Percentiles rank a stretch among this genome's conserved stretches.
Evolutionary conservation across 2,329 filamentous ascomycete genomes (phyloP).

Genomic region (Curvularia lunata): DNA sequence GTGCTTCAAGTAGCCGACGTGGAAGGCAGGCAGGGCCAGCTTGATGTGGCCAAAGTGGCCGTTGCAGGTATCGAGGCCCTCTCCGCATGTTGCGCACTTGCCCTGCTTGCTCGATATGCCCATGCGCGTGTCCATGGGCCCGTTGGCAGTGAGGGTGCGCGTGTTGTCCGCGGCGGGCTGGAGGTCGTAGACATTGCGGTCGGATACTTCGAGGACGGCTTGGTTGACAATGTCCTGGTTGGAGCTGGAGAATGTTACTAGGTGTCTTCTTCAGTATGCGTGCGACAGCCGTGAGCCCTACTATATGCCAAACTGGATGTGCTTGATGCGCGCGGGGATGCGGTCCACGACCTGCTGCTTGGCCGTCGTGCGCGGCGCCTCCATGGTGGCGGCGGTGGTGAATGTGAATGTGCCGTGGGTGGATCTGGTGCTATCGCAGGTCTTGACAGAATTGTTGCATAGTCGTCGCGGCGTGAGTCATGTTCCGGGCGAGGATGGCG

Average conservation of each 20-base stretch:
- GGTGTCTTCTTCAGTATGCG: not conserved
- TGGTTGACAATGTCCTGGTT: constrained; percentile 96
- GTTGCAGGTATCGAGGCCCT: constrained; percentile 81
- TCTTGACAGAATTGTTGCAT: constrained; percentile 21
- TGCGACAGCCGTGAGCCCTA: constrained; percentile 47
- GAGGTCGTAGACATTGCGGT: constrained; percentile 91
- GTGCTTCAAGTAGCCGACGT: constrained; percentile 94
- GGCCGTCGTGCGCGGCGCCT: constrained; percentile 47
- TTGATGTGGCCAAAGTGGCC: constrained; percentile 96
- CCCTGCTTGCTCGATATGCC: constrained; percentile 86
- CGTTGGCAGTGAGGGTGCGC: constrained; percentile 77
- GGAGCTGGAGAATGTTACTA: constrained; percentile 62
- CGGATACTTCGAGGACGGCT: constrained; percentile 91
- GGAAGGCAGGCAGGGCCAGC: constrained; percentile 88
- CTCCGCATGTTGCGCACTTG: constrained; percentile 81
- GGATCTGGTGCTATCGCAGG: constrained; percentile 24
- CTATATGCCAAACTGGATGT: constrained; percentile 93
- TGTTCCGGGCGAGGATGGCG: constrained; percentile 14
- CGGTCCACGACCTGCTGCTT: constrained; percentile 92
- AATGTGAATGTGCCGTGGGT: not conserved
- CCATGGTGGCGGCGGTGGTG: constrained; percentile 24
- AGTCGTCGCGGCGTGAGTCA: constrained; percentile 34
- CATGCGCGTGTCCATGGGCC: constrained; percentile 85
- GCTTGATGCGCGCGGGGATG: constrained; percentile 88
- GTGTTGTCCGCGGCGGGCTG: constrained; percentile 64